Conservation (phyloP, 1,139 yeast species). For the Geotrichum citri-aurantii region DNA sequence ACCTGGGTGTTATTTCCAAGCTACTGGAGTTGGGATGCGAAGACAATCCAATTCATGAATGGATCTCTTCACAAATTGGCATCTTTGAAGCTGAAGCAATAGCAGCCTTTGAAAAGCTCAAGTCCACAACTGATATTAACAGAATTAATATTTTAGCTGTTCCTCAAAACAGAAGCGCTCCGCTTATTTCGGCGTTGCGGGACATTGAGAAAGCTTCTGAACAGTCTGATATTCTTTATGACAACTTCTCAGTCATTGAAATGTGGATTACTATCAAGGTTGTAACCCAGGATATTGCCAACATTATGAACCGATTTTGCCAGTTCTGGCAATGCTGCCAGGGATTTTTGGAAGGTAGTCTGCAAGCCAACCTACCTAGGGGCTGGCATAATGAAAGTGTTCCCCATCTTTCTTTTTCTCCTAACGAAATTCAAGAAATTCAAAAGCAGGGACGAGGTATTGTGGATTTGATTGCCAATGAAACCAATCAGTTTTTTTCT, state of each 20-base stretch:
- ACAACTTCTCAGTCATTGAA: slow-evolving; percentile 44
- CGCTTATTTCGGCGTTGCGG: slow-evolving; percentile 23
- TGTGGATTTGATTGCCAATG: slow-evolving; percentile 25
- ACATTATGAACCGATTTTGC: slow-evolving; percentile 35
- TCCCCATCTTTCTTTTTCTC: slow-evolving; percentile 32
- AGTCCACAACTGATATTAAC: slow-evolving; percentile 32
- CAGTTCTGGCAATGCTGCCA: slow-evolving; percentile 45
- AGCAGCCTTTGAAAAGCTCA: slow-evolving; percentile 38
- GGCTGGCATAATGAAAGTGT: slow-evolving; percentile 42
- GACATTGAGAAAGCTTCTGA: slow-evolving; percentile 15
- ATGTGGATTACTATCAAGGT: slow-evolving; percentile 51
- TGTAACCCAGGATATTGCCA: slow-evolving; percentile 41
- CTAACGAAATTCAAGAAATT: slow-evolving; percentile 29
- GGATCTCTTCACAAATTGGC: slow-evolving; percentile 48
- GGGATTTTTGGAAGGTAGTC: slow-evolving; percentile 43
- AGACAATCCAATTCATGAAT: slow-evolving; percentile 60
- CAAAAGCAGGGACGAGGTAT: slow-evolving; percentile 27
- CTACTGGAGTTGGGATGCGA: slow-evolving; percentile 54
- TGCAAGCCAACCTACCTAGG: slow-evolving; percentile 40
- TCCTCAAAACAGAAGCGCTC: slow-evolving; percentile 27
- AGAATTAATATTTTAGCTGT: slow-evolving; percentile 31
- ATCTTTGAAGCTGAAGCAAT: slow-evolving; percentile 39
- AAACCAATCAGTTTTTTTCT: slow-evolving; percentile 32
- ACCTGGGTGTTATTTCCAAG: slow-evolving; percentile 52
- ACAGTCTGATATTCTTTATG: slow-evolving; percentile 31